Evolutionary conservation across 805 yeast species (phyloP), one percentile per base, ranked within the genome.

Genomic region (Candida hungchunana): DNA sequence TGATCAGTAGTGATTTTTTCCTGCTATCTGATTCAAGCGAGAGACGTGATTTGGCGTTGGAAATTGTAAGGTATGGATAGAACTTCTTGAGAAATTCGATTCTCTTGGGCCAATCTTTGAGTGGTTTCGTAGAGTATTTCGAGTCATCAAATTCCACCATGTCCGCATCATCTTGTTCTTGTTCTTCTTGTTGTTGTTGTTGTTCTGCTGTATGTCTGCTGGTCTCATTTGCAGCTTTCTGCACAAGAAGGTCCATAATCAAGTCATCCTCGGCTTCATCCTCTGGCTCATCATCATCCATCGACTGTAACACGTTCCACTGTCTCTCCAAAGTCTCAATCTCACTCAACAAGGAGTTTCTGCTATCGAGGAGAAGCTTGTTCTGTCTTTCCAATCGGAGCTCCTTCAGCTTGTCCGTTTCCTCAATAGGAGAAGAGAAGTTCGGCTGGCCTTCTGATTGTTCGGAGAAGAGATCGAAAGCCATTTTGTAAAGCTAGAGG

Each of bases 21-120:
- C 14, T 20, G 6, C 29, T 31, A 9, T 42, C 34, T 11, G 47
- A 43, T 11, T 44, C 46, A 9, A 54, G 18, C 1, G 48, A 28
- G 1, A 50, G 27, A 4, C 31, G 29, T 15, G 60, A 48, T 4
- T 22, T 23, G n/a, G 42, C 36, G 13, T 40, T 26, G 0, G 18
- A 8, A 2, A 55, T 41, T 9, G 14, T 12, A 6, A 54, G 34
- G 14, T 41, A 43, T 2, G 55, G 56, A 18, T 55, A 55, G 27
- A 55, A 44, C 33, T 40, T 48, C 26, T 31, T 32, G 14, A 55
- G 22, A 23, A 46, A 51, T 21, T 46, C 50, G 2, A 47, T 26
- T 21, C 58, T 38, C 3, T 35, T 16, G 5, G 39, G 26, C 59
- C 59, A 55, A 10, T 48, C 39, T 26, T 37, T 40, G 8, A 40